phyloP scores from a whole-genome alignment of 768 basidiomycete genomes.

The Lactarius sp. region DNA sequence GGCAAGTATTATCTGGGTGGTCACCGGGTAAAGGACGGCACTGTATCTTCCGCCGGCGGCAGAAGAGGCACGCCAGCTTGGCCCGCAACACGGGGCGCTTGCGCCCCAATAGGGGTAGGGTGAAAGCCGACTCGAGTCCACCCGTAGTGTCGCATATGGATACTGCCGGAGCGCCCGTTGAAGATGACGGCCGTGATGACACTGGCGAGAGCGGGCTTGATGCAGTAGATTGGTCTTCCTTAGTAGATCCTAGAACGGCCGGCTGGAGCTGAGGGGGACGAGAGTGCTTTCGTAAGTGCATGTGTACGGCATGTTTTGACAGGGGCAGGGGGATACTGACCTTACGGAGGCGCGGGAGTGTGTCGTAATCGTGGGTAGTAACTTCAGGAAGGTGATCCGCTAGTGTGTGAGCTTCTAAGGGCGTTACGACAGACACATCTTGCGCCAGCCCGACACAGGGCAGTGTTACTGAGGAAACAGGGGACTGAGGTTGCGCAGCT shows the following conservation, averaged over 20 bases:
- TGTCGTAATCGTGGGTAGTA: conserved; percentile 18
- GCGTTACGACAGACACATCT: conserved; percentile 13
- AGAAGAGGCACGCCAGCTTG: conserved; percentile 20
- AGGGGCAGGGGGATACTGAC: conserved; percentile 4
- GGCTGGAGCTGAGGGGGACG: conserved; percentile 15
- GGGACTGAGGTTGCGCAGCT: not conserved
- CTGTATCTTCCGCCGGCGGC: conserved; percentile 23
- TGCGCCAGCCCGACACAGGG: not conserved
- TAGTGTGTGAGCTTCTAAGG: conserved; percentile 16
- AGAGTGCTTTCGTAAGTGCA: conserved; percentile 3
- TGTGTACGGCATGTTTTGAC: not conserved
- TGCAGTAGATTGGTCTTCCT: conserved; percentile 13
- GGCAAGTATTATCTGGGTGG: conserved; percentile 9
- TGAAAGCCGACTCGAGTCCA: conserved; percentile 11
- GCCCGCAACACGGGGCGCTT: conserved; percentile 23
- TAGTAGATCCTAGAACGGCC: not conserved
- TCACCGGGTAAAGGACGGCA: conserved; percentile 17
- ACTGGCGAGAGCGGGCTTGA: conserved; percentile 21
- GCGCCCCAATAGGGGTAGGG: conserved; percentile 18
- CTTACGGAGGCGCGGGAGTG: conserved; percentile 20
- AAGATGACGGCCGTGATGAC: conserved; percentile 21
- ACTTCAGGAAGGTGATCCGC: conserved; percentile 1
- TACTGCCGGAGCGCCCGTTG: conserved; percentile 10
- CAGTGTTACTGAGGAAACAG: conserved; percentile 2
- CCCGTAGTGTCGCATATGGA: not conserved